These are phyloP conservation scores for Pharnaceum exiguum DNA, from an alignment of 148 eudicot genomes.

Conservation along the genomic window DNA sequence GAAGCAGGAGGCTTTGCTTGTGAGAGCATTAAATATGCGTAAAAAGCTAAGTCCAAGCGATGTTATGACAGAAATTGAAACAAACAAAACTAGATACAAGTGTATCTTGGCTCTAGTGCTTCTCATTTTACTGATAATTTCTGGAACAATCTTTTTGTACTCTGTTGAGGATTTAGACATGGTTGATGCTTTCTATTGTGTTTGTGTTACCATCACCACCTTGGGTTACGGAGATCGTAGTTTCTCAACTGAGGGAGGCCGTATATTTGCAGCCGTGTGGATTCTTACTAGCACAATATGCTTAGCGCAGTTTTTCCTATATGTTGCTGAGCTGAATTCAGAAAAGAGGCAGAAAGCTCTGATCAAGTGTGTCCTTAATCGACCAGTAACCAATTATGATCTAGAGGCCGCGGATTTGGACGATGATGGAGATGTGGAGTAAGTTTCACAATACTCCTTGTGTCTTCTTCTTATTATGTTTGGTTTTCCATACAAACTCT, in stretches of 20 bases:
- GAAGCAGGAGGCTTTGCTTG: constrained; percentile 67
- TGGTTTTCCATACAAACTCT: not conserved
- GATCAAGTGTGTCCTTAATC: constrained; percentile 48
- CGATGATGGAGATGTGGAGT: constrained; percentile 72
- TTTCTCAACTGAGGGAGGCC: constrained; percentile 75
- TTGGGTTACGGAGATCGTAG: constrained; percentile 88
- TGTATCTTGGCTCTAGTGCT: constrained; percentile 28
- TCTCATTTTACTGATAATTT: constrained; percentile 43
- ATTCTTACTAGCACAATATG: constrained; percentile 68
- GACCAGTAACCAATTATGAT: constrained; percentile 54
- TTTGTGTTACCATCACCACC: constrained; percentile 78
- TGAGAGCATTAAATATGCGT: constrained; percentile 45
- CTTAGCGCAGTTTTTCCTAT: constrained; percentile 69
- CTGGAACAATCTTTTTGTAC: constrained; percentile 55
- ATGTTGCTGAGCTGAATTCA: constrained; percentile 70
- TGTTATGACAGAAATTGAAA: constrained; percentile 52
- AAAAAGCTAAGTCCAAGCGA: constrained; percentile 34
- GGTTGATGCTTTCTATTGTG: constrained; percentile 85
- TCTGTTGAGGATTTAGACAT: constrained; percentile 53
- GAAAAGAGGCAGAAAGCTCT: constrained; percentile 53
- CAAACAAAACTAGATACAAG: constrained; percentile 50
- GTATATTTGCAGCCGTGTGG: constrained; percentile 79
- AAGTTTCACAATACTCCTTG: too few species aligned
- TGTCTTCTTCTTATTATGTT: constrained; percentile 3
- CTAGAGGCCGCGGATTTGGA: constrained; percentile 90